These are phyloP conservation scores for Cryptococcus sp. DNA, from an alignment of 1,284 basidiomycete species.

Conservation along the genomic window DNA sequence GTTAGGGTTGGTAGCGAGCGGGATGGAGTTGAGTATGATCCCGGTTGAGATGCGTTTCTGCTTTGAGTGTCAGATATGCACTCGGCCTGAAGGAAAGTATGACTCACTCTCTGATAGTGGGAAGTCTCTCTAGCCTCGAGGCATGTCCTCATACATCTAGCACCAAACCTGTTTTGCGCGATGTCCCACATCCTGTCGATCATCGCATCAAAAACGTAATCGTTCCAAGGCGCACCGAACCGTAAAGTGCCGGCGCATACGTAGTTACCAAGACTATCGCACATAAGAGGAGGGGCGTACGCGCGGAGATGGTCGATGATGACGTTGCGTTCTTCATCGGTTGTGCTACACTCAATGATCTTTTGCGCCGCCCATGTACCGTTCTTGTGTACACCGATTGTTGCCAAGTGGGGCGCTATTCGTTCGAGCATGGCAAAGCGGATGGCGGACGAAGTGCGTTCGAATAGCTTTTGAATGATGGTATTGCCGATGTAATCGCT, in stretches of 20 bases:
- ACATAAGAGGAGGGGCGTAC: slow-evolving; percentile 87
- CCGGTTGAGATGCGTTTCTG: slow-evolving; percentile 88
- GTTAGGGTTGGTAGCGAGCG: slow-evolving; percentile 95
- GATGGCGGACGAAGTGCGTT: slow-evolving; percentile 75
- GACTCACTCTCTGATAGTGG: slow-evolving; percentile 69
- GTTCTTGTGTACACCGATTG: slow-evolving; percentile 99
- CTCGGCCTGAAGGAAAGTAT: slow-evolving; percentile 4
- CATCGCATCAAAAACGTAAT: slow-evolving; percentile 98
- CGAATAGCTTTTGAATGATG: slow-evolving; percentile 94
- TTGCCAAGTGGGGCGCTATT: slow-evolving; percentile 89
- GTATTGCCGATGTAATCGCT: slow-evolving; percentile 99
- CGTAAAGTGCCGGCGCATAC: slow-evolving; percentile 83
- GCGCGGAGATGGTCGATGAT: slow-evolving; percentile 84
- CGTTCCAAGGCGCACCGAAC: slow-evolving; percentile 83
- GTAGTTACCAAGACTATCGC: slow-evolving; percentile 98
- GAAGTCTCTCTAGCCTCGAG: slow-evolving; percentile 85
- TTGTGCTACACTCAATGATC: slow-evolving; percentile 92
- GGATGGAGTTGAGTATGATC: slow-evolving; percentile 94
- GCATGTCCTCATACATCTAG: slow-evolving; percentile 95
- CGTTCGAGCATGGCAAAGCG: slow-evolving; percentile 90
- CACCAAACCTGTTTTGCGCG: slow-evolving; percentile 88
- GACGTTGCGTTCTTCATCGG: slow-evolving; percentile 81
- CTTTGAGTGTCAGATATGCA: too few species aligned
- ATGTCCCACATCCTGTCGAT: slow-evolving; percentile 98
- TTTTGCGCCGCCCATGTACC: slow-evolving; percentile 99